Percentiles rank a stretch among this genome's conserved stretches.
These are phyloP conservation scores for Erysimum cheiri DNA, from an alignment of 441 rosid genomes.

Conservation along the genomic window DNA sequence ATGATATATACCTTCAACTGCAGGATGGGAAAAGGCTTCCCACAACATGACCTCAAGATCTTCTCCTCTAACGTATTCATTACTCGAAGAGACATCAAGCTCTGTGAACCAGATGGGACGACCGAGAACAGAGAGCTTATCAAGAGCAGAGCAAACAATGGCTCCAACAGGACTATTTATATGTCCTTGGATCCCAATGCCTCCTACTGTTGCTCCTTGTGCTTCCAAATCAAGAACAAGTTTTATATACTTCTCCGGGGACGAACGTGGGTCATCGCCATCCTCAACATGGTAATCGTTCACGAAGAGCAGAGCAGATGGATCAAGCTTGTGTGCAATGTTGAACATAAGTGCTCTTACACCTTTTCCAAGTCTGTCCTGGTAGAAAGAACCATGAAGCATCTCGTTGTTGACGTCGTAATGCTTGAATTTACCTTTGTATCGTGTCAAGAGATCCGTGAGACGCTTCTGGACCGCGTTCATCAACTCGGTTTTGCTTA, in stretches of 20 bases:
- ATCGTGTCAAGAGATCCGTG: slow-evolving; percentile 68
- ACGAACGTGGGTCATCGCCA: slow-evolving; percentile 68
- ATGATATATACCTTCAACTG: slow-evolving; percentile 61
- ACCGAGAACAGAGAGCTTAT: slow-evolving; percentile 72
- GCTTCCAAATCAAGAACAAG: slow-evolving; percentile 70
- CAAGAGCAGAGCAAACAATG: slow-evolving; percentile 71
- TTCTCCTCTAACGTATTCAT: slow-evolving; percentile 77
- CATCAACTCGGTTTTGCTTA: slow-evolving; percentile 60
- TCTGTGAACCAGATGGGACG: slow-evolving; percentile 95
- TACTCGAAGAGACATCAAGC: slow-evolving; percentile 80
- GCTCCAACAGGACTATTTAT: slow-evolving; percentile 86
- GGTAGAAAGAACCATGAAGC: slow-evolving; percentile 93
- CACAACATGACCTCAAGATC: slow-evolving; percentile 89
- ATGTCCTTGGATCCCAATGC: slow-evolving; percentile 91
- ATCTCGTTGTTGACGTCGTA: slow-evolving; percentile 96
- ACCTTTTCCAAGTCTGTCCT: slow-evolving; percentile 68
- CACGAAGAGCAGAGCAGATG: slow-evolving; percentile 76
- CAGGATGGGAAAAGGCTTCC: slow-evolving; percentile 90
- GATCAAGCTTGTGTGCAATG: slow-evolving; percentile 75
- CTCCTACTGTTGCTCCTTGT: slow-evolving; percentile 86
- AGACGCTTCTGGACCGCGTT: slow-evolving; percentile 74
- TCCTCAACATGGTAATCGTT: slow-evolving; percentile 92
- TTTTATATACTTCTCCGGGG: slow-evolving; percentile 69
- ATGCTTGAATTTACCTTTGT: slow-evolving; percentile 84
- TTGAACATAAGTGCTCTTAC: slow-evolving; percentile 76